These are phyloP conservation scores for Penicillium malachiteum DNA, from an alignment of 495 filamentous ascomycete species.

Conservation along the genomic window DNA sequence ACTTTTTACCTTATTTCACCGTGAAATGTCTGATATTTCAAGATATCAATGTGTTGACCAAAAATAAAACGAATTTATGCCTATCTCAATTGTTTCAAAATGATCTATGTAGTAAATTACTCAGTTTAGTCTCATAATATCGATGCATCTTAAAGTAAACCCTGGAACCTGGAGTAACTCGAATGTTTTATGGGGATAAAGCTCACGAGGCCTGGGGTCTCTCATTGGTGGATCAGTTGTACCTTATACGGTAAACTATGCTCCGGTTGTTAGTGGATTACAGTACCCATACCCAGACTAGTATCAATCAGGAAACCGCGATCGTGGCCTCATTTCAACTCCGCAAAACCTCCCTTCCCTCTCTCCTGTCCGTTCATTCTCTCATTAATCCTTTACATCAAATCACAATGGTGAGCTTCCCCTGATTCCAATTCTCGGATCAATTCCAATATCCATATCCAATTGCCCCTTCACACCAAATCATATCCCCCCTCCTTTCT, in stretches of 20 bases:
- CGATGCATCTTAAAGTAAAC: no score
- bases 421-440: slow-evolving; percentile 10
- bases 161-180: no score
- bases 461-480: neutral
- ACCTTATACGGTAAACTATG: slow-evolving; percentile 14
- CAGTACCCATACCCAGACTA: slow-evolving; percentile 20
- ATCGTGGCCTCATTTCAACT: slow-evolving; percentile 51
- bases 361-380: slow-evolving; percentile 15
- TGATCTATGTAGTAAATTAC: no score
- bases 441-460: slow-evolving; percentile 3
- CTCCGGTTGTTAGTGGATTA: neutral
- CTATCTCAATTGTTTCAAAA: neutral
- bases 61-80: neutral
- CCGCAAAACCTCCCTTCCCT: slow-evolving; percentile 31
- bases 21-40: slow-evolving; percentile 9
- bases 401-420: slow-evolving; percentile 41
- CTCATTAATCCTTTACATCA: slow-evolving; percentile 12
- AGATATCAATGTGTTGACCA: slow-evolving; percentile 14
- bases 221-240: slow-evolving; percentile 20
- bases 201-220: neutral
- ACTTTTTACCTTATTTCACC: slow-evolving; percentile 19
- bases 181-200: neutral
- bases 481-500: slow-evolving; percentile 6
- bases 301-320: slow-evolving; percentile 36
- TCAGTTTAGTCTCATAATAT: no score